These are phyloP conservation scores for Rhododendron mucronatum DNA, from an alignment of 148 eudicot genomes.

Conservation along the genomic window DNA sequence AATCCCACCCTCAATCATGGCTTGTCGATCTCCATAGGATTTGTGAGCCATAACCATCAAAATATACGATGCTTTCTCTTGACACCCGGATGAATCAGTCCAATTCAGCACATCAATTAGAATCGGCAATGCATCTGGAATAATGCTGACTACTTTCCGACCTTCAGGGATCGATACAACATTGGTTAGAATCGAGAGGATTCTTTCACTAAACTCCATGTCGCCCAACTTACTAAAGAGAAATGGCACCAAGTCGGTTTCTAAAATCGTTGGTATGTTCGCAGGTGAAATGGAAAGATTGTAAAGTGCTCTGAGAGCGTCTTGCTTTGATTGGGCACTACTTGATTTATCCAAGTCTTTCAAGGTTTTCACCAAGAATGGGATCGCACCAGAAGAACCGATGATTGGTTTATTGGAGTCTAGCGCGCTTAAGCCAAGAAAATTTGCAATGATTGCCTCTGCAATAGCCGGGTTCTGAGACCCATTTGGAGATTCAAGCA, in stretches of 20 bases:
- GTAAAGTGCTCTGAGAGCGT: constrained; percentile 72
- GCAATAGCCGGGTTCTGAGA: constrained; percentile 28
- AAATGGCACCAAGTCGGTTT: constrained; percentile 49
- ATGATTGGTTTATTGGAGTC: constrained; percentile 82
- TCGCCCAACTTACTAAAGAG: constrained; percentile 53
- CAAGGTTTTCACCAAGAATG: constrained; percentile 51
- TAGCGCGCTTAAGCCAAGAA: constrained; percentile 81
- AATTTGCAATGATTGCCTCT: constrained; percentile 87
- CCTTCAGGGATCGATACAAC: constrained; percentile 60
- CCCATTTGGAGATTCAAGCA: constrained; percentile 47
- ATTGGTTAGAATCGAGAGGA: constrained; percentile 71
- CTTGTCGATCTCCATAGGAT: constrained; percentile 64
- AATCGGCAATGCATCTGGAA: constrained; percentile 44
- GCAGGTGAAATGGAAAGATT: constrained; percentile 66
- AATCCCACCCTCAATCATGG: constrained; percentile 74
- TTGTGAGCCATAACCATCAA: constrained; percentile 95
- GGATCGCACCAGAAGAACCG: constrained; percentile 75
- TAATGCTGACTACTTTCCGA: constrained; percentile 41
- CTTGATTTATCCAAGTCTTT: constrained; percentile 28
- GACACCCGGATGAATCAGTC: constrained; percentile 85
- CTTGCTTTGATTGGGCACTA: constrained; percentile 60
- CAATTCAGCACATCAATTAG: constrained; percentile 78
- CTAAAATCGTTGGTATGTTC: constrained; percentile 47
- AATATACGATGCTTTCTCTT: constrained; percentile 76
- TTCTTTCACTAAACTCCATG: constrained; percentile 71